Conservation (phyloP, 768 basidiomycete genomes). For the Collybia nuda region DNA sequence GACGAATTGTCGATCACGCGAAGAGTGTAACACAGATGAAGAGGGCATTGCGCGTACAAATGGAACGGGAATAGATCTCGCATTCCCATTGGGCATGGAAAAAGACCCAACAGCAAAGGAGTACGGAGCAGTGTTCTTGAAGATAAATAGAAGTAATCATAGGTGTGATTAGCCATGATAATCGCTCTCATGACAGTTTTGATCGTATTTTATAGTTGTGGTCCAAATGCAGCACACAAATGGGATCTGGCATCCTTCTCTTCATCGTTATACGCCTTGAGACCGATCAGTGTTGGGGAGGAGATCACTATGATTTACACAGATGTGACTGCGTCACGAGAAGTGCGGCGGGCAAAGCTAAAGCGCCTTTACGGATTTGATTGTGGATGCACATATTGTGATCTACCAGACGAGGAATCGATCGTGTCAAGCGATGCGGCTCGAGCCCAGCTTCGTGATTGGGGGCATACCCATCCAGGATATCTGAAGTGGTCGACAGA, state of each 20-base stretch:
- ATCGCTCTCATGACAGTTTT: neutral
- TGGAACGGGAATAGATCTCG: constrained; percentile 34
- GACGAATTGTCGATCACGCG: constrained; percentile 20
- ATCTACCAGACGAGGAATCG: constrained; percentile 11
- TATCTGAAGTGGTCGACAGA: constrained; percentile 43
- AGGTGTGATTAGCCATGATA: constrained; percentile 23
- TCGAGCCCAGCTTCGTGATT: constrained; percentile 31
- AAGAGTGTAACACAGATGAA: constrained; percentile 31
- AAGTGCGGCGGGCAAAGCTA: constrained; percentile 31
- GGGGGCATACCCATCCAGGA: constrained; percentile 33
- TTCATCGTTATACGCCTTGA: constrained; percentile 37
- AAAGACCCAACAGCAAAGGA: constrained; percentile 19
- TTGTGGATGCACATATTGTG: constrained; percentile 40
- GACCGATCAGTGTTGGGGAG: constrained; percentile 35
- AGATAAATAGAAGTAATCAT: constrained; percentile 44
- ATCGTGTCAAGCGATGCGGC: constrained; percentile 26
- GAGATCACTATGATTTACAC: constrained; percentile 48
- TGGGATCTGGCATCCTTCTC: constrained; percentile 41
- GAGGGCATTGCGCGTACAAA: constrained; percentile 47
- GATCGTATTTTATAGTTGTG: constrained; percentile 29
- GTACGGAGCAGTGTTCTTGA: constrained; percentile 43
- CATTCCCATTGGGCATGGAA: constrained; percentile 18
- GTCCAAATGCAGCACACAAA: constrained; percentile 41
- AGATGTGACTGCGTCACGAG: constrained; percentile 35
- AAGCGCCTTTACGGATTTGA: constrained; percentile 37